These are phyloP conservation scores for Juglanconis sp. DNA, from an alignment of 2,329 filamentous ascomycete species.

Conservation along the genomic window DNA sequence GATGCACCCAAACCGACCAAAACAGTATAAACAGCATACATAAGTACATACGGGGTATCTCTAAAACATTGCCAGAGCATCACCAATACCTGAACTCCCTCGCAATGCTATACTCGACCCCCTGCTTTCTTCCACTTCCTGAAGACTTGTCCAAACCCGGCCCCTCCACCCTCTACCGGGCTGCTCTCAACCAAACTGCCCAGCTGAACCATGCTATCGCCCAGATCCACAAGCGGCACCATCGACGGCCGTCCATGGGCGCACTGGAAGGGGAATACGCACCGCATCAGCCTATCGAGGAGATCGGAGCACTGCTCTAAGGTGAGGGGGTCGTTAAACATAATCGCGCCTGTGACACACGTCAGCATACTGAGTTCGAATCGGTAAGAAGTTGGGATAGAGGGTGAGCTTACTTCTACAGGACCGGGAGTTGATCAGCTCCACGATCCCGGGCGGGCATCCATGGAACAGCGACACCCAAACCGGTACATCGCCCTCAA, in stretches of 20 bases:
- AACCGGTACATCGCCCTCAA: slow-evolving; percentile 16
- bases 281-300: slow-evolving; percentile 54
- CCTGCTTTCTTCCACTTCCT: neutral
- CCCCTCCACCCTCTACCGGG: neutral
- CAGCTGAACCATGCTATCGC: slow-evolving; percentile 26
- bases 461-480: slow-evolving; percentile 64
- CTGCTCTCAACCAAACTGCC: neutral
- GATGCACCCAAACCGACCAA: too few relatives aligned
- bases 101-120: neutral
- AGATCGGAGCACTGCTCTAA: slow-evolving; percentile 56
- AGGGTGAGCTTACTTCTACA: slow-evolving; percentile 57
- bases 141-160: neutral
- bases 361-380: too few relatives aligned
- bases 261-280: slow-evolving; percentile 76
- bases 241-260: slow-evolving; percentile 73
- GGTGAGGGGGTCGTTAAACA: slow-evolving; percentile 75
- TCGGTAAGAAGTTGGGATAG: neutral
- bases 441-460: slow-evolving; percentile 73
- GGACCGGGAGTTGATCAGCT: slow-evolving; percentile 71
- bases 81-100: too few relatives aligned
- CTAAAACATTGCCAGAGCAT: too few relatives aligned
- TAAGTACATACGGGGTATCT: too few relatives aligned
- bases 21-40: too few relatives aligned
- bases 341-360: slow-evolving; percentile 57
- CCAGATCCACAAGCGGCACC: slow-evolving; percentile 58